Conservation (phyloP, 2,329 filamentous ascomycete species). For the Chaetothyriales sp. region DNA sequence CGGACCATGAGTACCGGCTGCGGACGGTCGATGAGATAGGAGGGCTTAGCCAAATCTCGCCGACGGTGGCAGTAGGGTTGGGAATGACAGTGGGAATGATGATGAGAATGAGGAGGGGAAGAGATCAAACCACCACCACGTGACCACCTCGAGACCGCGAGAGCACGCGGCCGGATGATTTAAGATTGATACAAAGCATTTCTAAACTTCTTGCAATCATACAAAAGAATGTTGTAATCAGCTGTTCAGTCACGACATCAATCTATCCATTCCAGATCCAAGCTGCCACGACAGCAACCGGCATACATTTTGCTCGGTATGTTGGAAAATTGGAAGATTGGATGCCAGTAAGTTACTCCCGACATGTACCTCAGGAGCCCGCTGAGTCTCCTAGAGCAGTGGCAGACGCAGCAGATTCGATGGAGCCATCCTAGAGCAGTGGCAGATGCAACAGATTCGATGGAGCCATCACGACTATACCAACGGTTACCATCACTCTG, state of each 20-base stretch:
- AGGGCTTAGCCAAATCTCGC: neutral
- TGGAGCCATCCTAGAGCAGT: slow-evolving; percentile 3
- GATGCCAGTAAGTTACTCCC: no score
- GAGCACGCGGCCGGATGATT: neutral
- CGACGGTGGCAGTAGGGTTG: neutral
- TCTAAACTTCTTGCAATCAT: neutral
- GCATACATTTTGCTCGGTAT: neutral
- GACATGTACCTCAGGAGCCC: no score
- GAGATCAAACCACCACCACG: neutral
- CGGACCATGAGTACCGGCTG: neutral
- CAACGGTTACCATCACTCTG: neutral
- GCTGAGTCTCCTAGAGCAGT: slow-evolving; percentile 3
- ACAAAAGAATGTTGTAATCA: neutral
- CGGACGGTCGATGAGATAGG: neutral
- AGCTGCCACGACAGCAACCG: no score
- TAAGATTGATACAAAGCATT: neutral
- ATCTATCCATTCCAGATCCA: neutral
- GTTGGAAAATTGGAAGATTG: no score
- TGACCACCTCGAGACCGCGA: neutral
- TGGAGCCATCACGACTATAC: neutral
- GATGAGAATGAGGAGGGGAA: neutral
- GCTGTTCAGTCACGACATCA: neutral
- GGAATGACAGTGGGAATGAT: neutral
- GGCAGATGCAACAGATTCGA: no score
- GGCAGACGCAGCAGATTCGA: no score